Conservation (phyloP, 2,329 filamentous ascomycete genomes). For the Thyridium curvatum region DNA sequence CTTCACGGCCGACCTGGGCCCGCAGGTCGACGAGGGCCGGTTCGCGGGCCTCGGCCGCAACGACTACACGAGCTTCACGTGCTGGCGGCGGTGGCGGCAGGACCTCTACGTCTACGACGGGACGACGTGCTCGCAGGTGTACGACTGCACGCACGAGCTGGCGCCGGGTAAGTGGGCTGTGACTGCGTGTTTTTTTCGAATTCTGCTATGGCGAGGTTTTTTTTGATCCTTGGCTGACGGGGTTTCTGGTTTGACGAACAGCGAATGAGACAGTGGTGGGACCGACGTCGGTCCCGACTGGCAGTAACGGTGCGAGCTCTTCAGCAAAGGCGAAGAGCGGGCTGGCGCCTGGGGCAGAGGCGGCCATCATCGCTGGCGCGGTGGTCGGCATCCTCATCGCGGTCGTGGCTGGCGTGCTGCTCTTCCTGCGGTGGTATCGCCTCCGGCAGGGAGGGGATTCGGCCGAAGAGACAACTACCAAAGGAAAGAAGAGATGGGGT, state of each 20-base stretch:
- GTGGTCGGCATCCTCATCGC: slow-evolving; percentile 14
- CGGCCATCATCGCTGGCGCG: slow-evolving; percentile 6
- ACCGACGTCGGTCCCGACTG: neutral
- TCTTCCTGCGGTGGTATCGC: slow-evolving; percentile 6
- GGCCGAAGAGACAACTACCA: neutral
- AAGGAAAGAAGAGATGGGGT: neutral
- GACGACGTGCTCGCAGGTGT: slow-evolving; percentile 18
- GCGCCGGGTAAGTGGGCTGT: slow-evolving; percentile 14
- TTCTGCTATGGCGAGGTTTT: neutral
- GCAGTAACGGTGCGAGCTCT: neutral
- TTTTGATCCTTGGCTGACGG: neutral
- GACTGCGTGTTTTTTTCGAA: neutral
- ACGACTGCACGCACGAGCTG: slow-evolving; percentile 21
- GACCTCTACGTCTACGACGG: slow-evolving; percentile 17
- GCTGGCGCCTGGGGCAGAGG: neutral
- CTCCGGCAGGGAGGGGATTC: neutral
- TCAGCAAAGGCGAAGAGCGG: neutral
- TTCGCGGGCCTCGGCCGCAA: slow-evolving; percentile 23
- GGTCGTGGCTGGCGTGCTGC: slow-evolving; percentile 5
- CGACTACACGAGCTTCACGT: slow-evolving; percentile 20
- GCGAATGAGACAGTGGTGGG: neutral
- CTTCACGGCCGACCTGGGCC: slow-evolving; percentile 19
- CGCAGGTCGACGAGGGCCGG: slow-evolving; percentile 17
- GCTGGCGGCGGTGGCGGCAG: slow-evolving; percentile 18
- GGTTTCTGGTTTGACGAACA: too few relatives aligned